Conservation (phyloP, 2,329 filamentous ascomycete genomes). For the Penicillium glabrum region DNA sequence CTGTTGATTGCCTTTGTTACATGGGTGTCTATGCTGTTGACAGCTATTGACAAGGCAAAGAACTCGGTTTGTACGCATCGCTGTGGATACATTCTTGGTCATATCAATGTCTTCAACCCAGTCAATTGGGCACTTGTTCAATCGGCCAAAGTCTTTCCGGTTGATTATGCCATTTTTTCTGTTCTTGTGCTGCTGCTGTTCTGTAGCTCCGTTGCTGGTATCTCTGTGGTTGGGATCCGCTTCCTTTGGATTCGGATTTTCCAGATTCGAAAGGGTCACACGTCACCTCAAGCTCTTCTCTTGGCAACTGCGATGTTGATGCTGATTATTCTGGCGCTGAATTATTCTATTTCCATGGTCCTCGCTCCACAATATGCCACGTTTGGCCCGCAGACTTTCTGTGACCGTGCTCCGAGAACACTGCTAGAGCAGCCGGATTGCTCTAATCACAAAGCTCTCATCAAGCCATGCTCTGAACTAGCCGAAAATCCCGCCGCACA, state of each 20-base stretch:
- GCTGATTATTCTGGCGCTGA: conserved; percentile 84
- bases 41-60: conserved; percentile 91
- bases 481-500: conserved; percentile 69
- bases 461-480: conserved; percentile 79
- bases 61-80: conserved; percentile 89
- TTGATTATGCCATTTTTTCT: conserved; percentile 89
- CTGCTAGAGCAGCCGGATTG: conserved; percentile 74
- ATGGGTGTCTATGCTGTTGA: conserved; percentile 92
- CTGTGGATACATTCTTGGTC: conserved; percentile 88
- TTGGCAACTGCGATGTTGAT: conserved; percentile 89
- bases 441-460: conserved; percentile 61
- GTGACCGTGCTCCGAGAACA: conserved; percentile 66
- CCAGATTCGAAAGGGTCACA: conserved; percentile 83
- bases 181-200: conserved; percentile 86
- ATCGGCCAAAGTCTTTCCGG: conserved; percentile 78
- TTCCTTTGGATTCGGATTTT: conserved; percentile 96
- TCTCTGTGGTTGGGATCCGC: conserved; percentile 84
- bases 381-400: conserved; percentile 93
- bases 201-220: conserved; percentile 79
- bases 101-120: conserved; percentile 91
- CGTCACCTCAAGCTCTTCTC: conserved; percentile 86
- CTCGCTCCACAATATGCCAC: conserved; percentile 95
- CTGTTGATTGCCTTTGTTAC: conserved; percentile 72
- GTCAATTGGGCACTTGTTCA: conserved; percentile 86
- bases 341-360: conserved; percentile 89